Conservation (phyloP, 2,329 filamentous ascomycete genomes). For the Neophaeococcomyces aloes region DNA sequence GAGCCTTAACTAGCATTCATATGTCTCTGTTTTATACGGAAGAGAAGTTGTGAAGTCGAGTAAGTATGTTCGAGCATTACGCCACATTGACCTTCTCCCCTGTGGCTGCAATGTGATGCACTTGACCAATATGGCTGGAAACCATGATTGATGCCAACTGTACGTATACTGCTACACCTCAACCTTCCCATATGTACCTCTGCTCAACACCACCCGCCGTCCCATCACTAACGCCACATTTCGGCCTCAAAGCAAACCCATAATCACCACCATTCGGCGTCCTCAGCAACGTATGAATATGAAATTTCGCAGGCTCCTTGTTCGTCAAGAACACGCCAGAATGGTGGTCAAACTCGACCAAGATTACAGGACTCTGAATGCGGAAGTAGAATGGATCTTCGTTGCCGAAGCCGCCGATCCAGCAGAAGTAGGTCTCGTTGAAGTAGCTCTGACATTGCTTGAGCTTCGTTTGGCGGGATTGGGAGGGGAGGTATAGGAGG, state of each 20-base stretch:
- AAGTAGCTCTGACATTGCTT: conserved; percentile 46
- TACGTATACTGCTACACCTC: not conserved
- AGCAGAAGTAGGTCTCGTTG: conserved; percentile 65
- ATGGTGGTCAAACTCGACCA: conserved; percentile 72
- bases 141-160: not conserved
- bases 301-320: conserved; percentile 62
- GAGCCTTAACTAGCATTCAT: too few relatives aligned
- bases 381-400: conserved; percentile 67
- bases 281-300: conserved; percentile 64
- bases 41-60: too few relatives aligned
- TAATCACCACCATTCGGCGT: conserved; percentile 70
- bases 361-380: conserved; percentile 62
- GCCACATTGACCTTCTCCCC: too few relatives aligned
- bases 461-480: conserved; percentile 46
- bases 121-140: too few relatives aligned
- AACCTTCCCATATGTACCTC: conserved; percentile 27
- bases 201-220: conserved; percentile 28
- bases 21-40: too few relatives aligned
- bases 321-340: conserved; percentile 69
- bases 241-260: conserved; percentile 44
- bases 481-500: conserved; percentile 54
- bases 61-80: too few relatives aligned
- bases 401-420: conserved; percentile 61
- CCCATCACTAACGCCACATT: not conserved
- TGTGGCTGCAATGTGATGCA: too few relatives aligned